Evolutionary conservation across 2,329 filamentous ascomycete genomes (phyloP).

Genomic region (Colletotrichum lindemuthianum): DNA sequence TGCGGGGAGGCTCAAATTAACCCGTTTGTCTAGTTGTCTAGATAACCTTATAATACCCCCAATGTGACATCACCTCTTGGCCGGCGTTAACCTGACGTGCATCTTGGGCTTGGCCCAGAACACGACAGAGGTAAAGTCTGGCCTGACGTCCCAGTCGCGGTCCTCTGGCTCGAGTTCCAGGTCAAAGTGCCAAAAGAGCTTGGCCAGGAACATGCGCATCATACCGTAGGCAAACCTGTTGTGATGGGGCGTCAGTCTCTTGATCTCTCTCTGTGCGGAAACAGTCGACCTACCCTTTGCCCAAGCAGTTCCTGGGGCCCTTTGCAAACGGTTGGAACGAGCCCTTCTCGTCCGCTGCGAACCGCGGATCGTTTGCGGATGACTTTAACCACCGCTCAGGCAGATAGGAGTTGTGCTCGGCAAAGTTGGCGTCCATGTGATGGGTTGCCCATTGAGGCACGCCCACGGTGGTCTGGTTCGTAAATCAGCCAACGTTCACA

Average conservation of each 20-base stretch:
- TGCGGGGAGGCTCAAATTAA: too few relatives aligned
- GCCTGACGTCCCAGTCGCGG: slow-evolving; percentile 9
- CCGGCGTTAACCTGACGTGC: slow-evolving; percentile 2
- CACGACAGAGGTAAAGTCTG: slow-evolving; percentile 1
- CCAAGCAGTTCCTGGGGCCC: slow-evolving; percentile 24
- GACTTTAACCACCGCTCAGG: slow-evolving; percentile 10
- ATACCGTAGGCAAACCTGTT: slow-evolving; percentile 60
- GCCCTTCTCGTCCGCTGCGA: slow-evolving; percentile 10
- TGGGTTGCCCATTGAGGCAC: slow-evolving; percentile 11
- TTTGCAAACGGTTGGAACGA: slow-evolving; percentile 17
- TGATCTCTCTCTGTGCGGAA: slow-evolving; percentile 44
- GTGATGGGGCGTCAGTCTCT: too few relatives aligned
- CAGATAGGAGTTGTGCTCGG: neutral
- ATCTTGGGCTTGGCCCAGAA: slow-evolving; percentile 13
- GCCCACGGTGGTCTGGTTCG: neutral
- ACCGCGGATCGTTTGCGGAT: slow-evolving; percentile 1
- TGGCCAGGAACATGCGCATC: slow-evolving; percentile 59
- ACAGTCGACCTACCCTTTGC: slow-evolving; percentile 40
- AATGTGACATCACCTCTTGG: neutral
- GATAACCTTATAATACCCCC: too few relatives aligned
- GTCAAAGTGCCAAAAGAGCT: slow-evolving; percentile 61
- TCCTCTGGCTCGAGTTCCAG: slow-evolving; percentile 48
- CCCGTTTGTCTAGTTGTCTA: too few relatives aligned
- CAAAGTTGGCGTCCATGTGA: slow-evolving; percentile 10
- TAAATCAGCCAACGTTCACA: neutral